Evolutionary conservation across 345 rosid genomes (phyloP).

Genomic region (Populus pruinosa): DNA sequence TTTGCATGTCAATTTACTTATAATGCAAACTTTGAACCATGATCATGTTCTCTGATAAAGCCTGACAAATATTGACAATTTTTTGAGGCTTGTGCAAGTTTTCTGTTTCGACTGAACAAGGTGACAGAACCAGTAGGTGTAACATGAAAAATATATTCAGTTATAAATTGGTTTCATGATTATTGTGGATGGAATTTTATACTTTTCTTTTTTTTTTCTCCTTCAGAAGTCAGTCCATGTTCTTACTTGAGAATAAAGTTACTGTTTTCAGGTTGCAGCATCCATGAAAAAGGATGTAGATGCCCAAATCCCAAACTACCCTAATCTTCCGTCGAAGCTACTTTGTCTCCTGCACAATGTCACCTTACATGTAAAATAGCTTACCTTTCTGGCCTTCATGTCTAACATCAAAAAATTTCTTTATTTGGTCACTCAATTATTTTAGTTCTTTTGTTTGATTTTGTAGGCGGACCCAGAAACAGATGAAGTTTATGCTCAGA

Average conservation of each 20-base stretch:
- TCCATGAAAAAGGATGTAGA: slow-evolving; percentile 81
- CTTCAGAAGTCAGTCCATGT: slow-evolving; percentile 1
- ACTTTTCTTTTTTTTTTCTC: neutral
- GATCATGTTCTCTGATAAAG: neutral
- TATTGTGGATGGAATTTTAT: neutral
- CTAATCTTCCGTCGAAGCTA: slow-evolving; percentile 84
- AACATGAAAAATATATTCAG: neutral
- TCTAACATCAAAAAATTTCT: neutral
- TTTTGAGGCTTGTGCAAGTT: neutral
- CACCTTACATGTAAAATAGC: slow-evolving; percentile 63
- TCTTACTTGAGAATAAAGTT: slow-evolving; percentile 10
- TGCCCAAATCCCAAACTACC: slow-evolving; percentile 78
- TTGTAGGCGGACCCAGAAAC: slow-evolving; percentile 90
- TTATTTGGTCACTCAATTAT: neutral
- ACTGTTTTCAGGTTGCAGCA: slow-evolving; percentile 71
- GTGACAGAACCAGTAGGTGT: neutral
- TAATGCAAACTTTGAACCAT: neutral
- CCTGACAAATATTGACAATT: neutral
- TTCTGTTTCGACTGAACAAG: neutral
- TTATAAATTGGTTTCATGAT: neutral
- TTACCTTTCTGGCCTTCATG: neutral
- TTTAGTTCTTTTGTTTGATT: slow-evolving; percentile 24
- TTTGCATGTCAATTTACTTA: neutral
- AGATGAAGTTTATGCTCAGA: slow-evolving; percentile 95
- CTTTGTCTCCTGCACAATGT: slow-evolving; percentile 79